Evolutionary conservation across 371 early-diverging fungal species (phyloP).

Genomic region (Actinomortierella ambigua): DNA sequence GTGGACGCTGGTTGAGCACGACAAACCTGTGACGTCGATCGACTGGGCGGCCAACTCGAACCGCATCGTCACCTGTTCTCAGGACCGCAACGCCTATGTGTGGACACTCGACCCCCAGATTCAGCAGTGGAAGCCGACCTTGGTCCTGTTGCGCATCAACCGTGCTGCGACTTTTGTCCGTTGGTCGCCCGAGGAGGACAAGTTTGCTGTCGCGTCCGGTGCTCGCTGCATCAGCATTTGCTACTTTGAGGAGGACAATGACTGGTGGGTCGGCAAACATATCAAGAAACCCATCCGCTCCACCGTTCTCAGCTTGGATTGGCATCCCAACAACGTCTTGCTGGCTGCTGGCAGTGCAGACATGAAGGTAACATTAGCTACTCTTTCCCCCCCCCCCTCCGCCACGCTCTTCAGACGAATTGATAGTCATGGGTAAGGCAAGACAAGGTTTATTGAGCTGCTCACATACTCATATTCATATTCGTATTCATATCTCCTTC

Average conservation of each 20-base stretch:
- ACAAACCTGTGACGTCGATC: constrained; percentile 92
- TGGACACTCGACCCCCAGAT: constrained; percentile 80
- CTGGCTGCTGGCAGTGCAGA: constrained; percentile 95
- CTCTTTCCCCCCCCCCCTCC: neutral
- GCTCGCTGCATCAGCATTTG: constrained; percentile 91
- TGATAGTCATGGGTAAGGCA: neutral
- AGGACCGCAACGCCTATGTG: constrained; percentile 98
- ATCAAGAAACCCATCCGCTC: constrained; percentile 92
- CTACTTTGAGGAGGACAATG: constrained; percentile 94
- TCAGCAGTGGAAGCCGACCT: constrained; percentile 86
- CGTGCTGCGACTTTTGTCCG: constrained; percentile 95
- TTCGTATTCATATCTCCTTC: neutral
- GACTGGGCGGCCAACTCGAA: constrained; percentile 97
- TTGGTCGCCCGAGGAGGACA: constrained; percentile 97
- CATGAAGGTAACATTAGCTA: constrained; percentile 67
- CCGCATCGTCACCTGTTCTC: constrained; percentile 95
- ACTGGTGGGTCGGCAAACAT: constrained; percentile 97
- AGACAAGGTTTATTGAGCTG: neutral
- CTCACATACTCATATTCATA: constrained; percentile 4
- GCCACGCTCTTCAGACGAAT: no score
- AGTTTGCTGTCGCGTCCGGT: constrained; percentile 97
- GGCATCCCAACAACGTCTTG: constrained; percentile 97
- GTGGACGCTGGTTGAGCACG: constrained; percentile 88
- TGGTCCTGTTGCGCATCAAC: constrained; percentile 94
- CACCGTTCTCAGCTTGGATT: constrained; percentile 90